A percentile compares a stretch with the other conserved stretches of the same genome.
These are phyloP conservation scores for Arachis monticola DNA, from an alignment of 331 rosid species.

Conservation along the genomic window DNA sequence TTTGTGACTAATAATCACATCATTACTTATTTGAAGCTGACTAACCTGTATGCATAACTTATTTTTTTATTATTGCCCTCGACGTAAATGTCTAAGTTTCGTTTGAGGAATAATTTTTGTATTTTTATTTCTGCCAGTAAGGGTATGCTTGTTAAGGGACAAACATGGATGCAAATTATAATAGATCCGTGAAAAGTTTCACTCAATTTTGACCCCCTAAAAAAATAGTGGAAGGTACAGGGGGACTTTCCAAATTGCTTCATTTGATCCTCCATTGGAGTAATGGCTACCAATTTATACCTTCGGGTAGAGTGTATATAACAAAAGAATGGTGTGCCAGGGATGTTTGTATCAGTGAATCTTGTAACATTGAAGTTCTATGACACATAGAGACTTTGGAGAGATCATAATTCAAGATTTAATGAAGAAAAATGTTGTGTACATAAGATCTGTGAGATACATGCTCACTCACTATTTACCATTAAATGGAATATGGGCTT, in stretches of 20 bases:
- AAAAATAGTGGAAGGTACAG: too few species aligned
- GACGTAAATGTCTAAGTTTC: neutral
- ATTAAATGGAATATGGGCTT: too few species aligned
- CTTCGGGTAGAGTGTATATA: neutral
- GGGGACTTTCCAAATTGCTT: neutral
- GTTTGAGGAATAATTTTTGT: neutral
- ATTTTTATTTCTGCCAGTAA: neutral
- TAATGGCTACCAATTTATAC: neutral
- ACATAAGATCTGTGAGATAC: too few species aligned
- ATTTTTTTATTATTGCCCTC: neutral
- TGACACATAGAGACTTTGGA: slow-evolving; percentile 36
- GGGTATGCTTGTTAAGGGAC: too few species aligned
- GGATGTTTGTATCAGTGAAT: neutral
- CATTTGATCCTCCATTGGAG: neutral
- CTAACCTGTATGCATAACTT: neutral
- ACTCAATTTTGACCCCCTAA: too few species aligned
- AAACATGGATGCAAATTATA: too few species aligned
- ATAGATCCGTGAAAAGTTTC: too few species aligned
- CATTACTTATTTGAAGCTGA: neutral
- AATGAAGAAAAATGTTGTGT: neutral
- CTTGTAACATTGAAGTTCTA: neutral
- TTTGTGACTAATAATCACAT: neutral
- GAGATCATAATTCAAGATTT: neutral
- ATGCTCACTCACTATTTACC: too few species aligned
- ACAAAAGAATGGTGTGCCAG: neutral